Evolutionary conservation across 495 filamentous ascomycete species (phyloP).

Genomic region (Penicillium waksmanii): DNA sequence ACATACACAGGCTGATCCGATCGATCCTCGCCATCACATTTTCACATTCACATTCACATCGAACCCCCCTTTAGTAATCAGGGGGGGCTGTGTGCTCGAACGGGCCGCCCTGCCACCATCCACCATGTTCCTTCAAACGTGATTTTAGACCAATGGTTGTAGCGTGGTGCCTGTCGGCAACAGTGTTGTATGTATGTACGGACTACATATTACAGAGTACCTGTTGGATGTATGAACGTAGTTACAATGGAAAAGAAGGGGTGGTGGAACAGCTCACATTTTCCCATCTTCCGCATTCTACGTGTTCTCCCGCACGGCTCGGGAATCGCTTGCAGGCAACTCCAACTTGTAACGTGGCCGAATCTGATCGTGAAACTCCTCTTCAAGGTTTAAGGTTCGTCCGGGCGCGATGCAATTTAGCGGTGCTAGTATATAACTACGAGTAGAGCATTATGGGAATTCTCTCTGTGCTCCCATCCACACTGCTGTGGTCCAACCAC

Average conservation of each 20-base stretch:
- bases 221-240: neutral
- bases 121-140: slow-evolving; percentile 5
- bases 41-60: neutral
- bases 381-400: neutral
- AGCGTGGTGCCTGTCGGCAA: slow-evolving; percentile 1
- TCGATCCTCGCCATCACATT: neutral
- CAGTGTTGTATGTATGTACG: slow-evolving; percentile 1
- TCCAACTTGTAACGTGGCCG: slow-evolving; percentile 8
- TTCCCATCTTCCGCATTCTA: slow-evolving; percentile 4
- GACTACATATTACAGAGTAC: neutral
- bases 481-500: too few relatives aligned
- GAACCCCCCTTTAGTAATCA: slow-evolving; percentile 13
- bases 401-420: neutral
- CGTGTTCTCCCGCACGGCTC: neutral
- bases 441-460: too few relatives aligned
- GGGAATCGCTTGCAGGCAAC: neutral
- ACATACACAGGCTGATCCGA: neutral
- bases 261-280: slow-evolving; percentile 10
- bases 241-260: neutral
- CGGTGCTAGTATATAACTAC: too few relatives aligned
- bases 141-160: slow-evolving; percentile 11
- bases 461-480: too few relatives aligned
- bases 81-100: slow-evolving; percentile 12
- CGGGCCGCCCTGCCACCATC: slow-evolving; percentile 1
- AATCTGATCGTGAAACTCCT: neutral